A percentile compares a stretch with the other conserved stretches of the same genome.
Conservation (phyloP, 108 stramenopile genomes). For the Parmales sp. region DNA sequence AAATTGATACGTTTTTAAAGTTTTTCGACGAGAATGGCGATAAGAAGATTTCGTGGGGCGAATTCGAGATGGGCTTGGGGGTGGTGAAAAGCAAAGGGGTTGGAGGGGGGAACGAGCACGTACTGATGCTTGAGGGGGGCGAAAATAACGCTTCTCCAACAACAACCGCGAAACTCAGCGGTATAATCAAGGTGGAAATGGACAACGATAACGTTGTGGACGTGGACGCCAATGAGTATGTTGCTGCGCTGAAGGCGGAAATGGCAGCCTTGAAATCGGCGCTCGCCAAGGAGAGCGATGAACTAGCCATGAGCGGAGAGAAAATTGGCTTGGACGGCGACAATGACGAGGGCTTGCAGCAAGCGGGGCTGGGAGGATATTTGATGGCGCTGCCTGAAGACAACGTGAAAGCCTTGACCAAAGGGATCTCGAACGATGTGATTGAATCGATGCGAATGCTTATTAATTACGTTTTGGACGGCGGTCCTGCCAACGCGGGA, state of each 20-base stretch:
- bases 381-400: slow-evolving; percentile 59
- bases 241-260: slow-evolving; percentile 61
- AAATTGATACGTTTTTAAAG: slow-evolving; percentile 60
- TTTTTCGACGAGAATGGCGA: slow-evolving; percentile 78
- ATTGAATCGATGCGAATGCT: slow-evolving; percentile 76
- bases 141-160: slow-evolving; percentile 11
- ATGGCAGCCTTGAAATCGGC: slow-evolving; percentile 59
- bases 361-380: slow-evolving; percentile 53
- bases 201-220: slow-evolving; percentile 62
- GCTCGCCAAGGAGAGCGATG: slow-evolving; percentile 52
- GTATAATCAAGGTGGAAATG: slow-evolving; percentile 62
- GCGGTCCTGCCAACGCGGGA: slow-evolving; percentile 36
- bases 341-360: background rate
- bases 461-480: slow-evolving; percentile 73
- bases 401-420: slow-evolving; percentile 60
- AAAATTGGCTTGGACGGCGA: background rate
- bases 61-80: slow-evolving; percentile 69
- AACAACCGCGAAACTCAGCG: slow-evolving; percentile 25
- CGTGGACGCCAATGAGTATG: slow-evolving; percentile 74
- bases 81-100: slow-evolving; percentile 25
- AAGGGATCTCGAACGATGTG: slow-evolving; percentile 66
- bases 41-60: slow-evolving; percentile 66
- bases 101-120: background rate
- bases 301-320: slow-evolving; percentile 15
- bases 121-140: background rate